Conservation (phyloP, 306 rosid species). For the Adenanthera pavonina region DNA sequence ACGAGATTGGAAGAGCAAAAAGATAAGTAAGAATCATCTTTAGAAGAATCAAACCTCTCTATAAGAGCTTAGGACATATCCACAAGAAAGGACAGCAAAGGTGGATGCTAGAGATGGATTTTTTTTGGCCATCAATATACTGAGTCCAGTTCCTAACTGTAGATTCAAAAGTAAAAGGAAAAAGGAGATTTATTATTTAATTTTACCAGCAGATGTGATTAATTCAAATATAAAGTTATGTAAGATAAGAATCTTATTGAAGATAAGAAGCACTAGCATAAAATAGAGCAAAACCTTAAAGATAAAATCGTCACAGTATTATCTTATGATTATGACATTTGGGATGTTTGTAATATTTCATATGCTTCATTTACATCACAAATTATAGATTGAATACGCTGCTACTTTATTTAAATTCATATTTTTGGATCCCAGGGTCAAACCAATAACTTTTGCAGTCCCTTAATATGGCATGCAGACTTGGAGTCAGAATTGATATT, state of each 20-base stretch:
- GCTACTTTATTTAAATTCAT: neutral
- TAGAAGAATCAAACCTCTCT: slow-evolving; percentile 73
- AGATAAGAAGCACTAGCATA: neutral
- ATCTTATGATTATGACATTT: neutral
- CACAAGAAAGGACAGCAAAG: slow-evolving; percentile 91
- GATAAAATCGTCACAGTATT: neutral
- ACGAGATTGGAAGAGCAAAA: slow-evolving; percentile 26
- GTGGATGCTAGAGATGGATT: slow-evolving; percentile 87
- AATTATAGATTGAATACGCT: neutral
- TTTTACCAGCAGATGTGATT: neutral
- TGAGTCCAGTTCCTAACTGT: slow-evolving; percentile 98
- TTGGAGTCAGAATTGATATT: neutral
- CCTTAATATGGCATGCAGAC: neutral
- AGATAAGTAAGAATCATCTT: slow-evolving; percentile 14
- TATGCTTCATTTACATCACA: neutral
- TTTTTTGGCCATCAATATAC: slow-evolving; percentile 78
- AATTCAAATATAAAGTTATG: slow-evolving; percentile 7
- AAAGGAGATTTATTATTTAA: slow-evolving; percentile 20
- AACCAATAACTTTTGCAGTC: neutral
- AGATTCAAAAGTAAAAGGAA: slow-evolving; percentile 38
- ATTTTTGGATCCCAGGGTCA: neutral
- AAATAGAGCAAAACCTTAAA: neutral
- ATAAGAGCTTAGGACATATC: slow-evolving; percentile 89
- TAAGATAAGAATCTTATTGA: neutral
- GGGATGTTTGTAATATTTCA: neutral